Base-by-base conservation (phyloP, 345 rosid species). In the Nasturtium officinale region DNA sequence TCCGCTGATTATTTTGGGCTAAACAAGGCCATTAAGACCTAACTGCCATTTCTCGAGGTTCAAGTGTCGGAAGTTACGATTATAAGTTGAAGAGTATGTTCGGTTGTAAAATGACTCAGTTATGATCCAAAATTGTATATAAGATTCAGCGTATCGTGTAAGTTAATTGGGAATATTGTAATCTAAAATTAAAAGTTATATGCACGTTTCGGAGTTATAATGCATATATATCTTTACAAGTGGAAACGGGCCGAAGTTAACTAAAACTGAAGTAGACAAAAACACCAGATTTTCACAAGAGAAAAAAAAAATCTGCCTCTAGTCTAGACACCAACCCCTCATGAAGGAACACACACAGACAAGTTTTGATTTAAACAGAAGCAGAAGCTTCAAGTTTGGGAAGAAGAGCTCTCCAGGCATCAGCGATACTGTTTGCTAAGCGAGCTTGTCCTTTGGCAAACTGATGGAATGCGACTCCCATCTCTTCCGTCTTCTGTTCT, bases 361-460 rank as follows among this genome's bases (percentile, higher is more conserved):
- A 55, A 12, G 21, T 38, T 17, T 23, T 16, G 12, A 32, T 33
- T 69, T 30, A 64, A 65, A 42, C 71, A 64, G 80, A 40, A 56
- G 65, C 47, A 46, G 67, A 30, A 77, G 94, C 84, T 82, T 95
- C 99, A 15, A 91, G 91, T 81, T 89, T 95, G 11, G 97, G 97
- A 70, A 95, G 97, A 76, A 95, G 98, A 79, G 92, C 79, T 83
- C 97, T 83, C 99, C 99, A 95, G 3, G 98, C 94, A 73, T 90
- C 99, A 0, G 98, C 98, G 4, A 90, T 72, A 55, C 81, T 81
- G 62, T 73, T 92, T 7, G 99, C 98, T 74, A 95, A 80, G 10
- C 87, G 96, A 13, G 96, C 90, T 82, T 95, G 99, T 66, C 99
- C 99, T 79, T 84, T 86, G 0, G 98, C 94, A 78, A 95, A 92